Percentiles rank a stretch among this genome's conserved stretches.
phyloP scores from a whole-genome alignment of 1,139 yeast genomes.

The Magnusiomyces suaveolens region DNA sequence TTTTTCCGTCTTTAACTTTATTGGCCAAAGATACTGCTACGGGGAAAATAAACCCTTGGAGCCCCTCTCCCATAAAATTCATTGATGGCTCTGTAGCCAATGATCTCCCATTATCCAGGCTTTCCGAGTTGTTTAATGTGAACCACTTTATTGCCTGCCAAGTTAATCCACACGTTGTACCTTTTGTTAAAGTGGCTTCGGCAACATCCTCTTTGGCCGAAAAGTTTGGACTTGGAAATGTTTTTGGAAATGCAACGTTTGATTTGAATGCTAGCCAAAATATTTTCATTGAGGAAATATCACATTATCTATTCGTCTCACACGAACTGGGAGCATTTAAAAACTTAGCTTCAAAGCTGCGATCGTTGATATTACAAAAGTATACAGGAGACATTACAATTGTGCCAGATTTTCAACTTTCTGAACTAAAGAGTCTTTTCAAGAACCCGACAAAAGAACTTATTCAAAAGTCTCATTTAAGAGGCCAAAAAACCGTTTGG shows the following conservation, averaged over 20 bases:
- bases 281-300: conserved; percentile 56
- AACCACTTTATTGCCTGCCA: conserved; percentile 96
- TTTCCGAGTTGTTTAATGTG: conserved; percentile 92
- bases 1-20: conserved; percentile 77
- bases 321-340: conserved; percentile 69
- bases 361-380: conserved; percentile 70
- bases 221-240: not conserved
- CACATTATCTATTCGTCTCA: conserved; percentile 64
- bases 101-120: conserved; percentile 79
- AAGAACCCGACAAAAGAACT: conserved; percentile 74
- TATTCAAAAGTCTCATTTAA: conserved; percentile 54
- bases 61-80: conserved; percentile 67
- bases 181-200: conserved; percentile 44
- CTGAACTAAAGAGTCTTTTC: conserved; percentile 55
- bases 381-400: conserved; percentile 93
- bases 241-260: conserved; percentile 31
- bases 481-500: conserved; percentile 93
- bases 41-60: conserved; percentile 65
- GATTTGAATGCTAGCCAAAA: conserved; percentile 38
- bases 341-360: conserved; percentile 59
- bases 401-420: conserved; percentile 56
- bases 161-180: conserved; percentile 93
- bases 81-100: conserved; percentile 96
- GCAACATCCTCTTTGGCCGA: not conserved
- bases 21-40: conserved; percentile 74